phyloP scores from a whole-genome alignment of 2,329 filamentous ascomycete genomes.

The Penicillium sp. region DNA sequence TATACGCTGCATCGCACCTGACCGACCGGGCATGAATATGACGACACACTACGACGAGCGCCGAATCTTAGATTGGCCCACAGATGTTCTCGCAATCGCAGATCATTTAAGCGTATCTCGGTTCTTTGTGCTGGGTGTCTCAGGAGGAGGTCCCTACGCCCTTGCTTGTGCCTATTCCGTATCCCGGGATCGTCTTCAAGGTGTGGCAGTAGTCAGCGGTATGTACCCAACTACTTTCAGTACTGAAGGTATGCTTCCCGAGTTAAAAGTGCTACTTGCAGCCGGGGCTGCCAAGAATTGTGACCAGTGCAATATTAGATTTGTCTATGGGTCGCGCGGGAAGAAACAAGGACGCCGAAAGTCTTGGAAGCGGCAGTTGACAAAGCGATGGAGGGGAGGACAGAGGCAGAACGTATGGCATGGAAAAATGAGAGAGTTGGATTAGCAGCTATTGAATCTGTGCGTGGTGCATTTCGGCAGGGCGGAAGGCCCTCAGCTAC shows the following conservation, averaged over 20 bases:
- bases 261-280: not conserved
- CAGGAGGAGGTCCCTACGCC: constrained; percentile 7
- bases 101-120: constrained; percentile 4
- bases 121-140: constrained; percentile 6
- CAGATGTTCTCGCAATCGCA: constrained; percentile 5
- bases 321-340: not conserved
- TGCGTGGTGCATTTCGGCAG: constrained; percentile 6
- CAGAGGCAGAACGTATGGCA: not conserved
- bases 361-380: constrained; percentile 1
- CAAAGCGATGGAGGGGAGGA: not conserved
- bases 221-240: constrained; percentile 3
- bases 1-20: not conserved
- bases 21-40: not conserved
- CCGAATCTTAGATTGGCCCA: constrained; percentile 10
- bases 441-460: not conserved
- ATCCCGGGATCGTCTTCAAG: constrained; percentile 1
- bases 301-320: not conserved
- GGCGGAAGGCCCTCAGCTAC: not conserved
- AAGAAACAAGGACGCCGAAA: not conserved
- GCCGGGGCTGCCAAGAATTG: constrained; percentile 1
- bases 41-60: constrained; percentile 4
- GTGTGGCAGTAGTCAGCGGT: constrained; percentile 1
- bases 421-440: not conserved
- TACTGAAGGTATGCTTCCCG: constrained; percentile 2
- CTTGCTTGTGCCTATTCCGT: constrained; percentile 7